A percentile compares a stretch with the other conserved stretches of the same genome.
Evolutionary conservation across 768 basidiomycete genomes (phyloP).

Genomic region (Tulasnella sp.): DNA sequence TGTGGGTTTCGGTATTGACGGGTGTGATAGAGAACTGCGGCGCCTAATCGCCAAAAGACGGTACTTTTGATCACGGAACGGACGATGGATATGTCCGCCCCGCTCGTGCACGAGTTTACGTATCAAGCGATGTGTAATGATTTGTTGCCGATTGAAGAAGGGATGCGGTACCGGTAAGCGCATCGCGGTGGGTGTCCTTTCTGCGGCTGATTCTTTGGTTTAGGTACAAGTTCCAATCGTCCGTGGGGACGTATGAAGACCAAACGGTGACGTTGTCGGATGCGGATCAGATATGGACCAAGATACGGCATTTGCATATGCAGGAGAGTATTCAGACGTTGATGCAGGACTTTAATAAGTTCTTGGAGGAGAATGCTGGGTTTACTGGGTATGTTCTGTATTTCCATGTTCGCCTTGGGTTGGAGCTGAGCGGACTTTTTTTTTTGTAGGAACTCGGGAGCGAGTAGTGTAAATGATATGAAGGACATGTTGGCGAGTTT

Average conservation of each 20-base stretch:
- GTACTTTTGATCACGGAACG: constrained; percentile 89
- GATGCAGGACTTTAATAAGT: constrained; percentile 91
- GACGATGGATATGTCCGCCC: constrained; percentile 86
- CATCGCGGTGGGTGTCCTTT: background rate
- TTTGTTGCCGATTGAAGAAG: constrained; percentile 76
- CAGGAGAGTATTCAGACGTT: constrained; percentile 95
- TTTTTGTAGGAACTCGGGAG: constrained; percentile 44
- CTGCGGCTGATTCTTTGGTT: background rate
- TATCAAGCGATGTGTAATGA: constrained; percentile 99
- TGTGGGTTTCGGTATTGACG: constrained; percentile 5
- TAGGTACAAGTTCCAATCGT: constrained; percentile 90
- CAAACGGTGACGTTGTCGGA: constrained; percentile 81
- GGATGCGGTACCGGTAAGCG: constrained; percentile 72
- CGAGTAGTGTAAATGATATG: constrained; percentile 89
- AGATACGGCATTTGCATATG: constrained; percentile 96
- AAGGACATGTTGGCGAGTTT: constrained; percentile 96
- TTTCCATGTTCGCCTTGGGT: constrained; percentile 5
- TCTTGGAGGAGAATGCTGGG: constrained; percentile 86
- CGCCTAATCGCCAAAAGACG: constrained; percentile 49
- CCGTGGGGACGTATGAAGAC: constrained; percentile 73
- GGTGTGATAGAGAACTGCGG: constrained; percentile 25
- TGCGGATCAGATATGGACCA: constrained; percentile 78
- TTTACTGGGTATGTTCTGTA: constrained; percentile 61
- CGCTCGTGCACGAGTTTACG: constrained; percentile 93
- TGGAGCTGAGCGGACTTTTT: background rate